Conservation (phyloP, 306 rosid genomes). For the Dalbergia cultrata region DNA sequence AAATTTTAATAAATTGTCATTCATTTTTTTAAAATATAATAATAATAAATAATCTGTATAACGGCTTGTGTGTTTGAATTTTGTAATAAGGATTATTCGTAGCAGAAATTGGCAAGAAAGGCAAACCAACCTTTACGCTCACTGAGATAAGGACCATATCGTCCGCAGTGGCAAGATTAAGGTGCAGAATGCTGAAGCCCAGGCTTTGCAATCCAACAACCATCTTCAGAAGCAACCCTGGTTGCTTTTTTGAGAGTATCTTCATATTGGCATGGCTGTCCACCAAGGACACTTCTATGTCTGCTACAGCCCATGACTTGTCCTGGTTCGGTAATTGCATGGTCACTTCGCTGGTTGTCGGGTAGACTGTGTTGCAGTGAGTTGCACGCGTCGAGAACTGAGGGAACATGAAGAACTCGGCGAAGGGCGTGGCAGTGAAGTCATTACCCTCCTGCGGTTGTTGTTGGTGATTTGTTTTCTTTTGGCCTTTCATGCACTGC, state of each 20-base stretch:
- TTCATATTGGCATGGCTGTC: slow-evolving; percentile 81
- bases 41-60: too few relatives aligned
- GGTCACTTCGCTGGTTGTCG: slow-evolving; percentile 10
- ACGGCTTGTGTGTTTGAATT: too few relatives aligned
- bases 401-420: slow-evolving; percentile 84
- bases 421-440: slow-evolving; percentile 46
- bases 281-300: slow-evolving; percentile 84
- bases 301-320: slow-evolving; percentile 55
- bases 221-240: slow-evolving; percentile 64
- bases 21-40: too few relatives aligned
- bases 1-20: too few relatives aligned
- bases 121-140: slow-evolving; percentile 71
- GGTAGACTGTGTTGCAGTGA: slow-evolving; percentile 40
- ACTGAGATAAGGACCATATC: slow-evolving; percentile 78
- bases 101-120: neutral
- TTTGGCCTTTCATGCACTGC: slow-evolving; percentile 66
- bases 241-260: slow-evolving; percentile 67
- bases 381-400: slow-evolving; percentile 69
- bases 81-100: too few relatives aligned
- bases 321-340: slow-evolving; percentile 3
- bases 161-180: slow-evolving; percentile 64
- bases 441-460: neutral
- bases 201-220: slow-evolving; percentile 65
- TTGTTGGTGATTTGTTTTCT: slow-evolving; percentile 40
- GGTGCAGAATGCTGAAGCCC: slow-evolving; percentile 72